phyloP scores from a whole-genome alignment of 2,329 filamentous ascomycete species.

The Penicillium crustosum region DNA sequence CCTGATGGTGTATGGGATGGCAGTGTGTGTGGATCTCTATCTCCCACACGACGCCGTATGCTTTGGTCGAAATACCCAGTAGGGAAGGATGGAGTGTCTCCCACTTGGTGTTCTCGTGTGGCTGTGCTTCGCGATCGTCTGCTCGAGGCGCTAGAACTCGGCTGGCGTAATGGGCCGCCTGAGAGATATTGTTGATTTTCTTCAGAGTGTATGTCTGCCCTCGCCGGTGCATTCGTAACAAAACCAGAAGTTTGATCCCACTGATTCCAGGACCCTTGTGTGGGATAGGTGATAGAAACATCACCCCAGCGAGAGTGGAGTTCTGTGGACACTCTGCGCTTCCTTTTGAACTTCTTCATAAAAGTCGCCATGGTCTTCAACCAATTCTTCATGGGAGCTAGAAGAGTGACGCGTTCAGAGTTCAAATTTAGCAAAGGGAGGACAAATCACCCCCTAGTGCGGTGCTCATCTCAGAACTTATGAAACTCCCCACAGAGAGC shows the following conservation, averaged over 20 bases:
- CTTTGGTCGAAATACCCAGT: constrained; percentile 35
- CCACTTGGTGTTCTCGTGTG: background rate
- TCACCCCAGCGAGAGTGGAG: constrained; percentile 45
- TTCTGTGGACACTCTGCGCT: constrained; percentile 37
- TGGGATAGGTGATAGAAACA: constrained; percentile 42
- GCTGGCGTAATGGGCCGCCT: constrained; percentile 3
- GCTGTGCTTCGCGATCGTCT: constrained; percentile 2
- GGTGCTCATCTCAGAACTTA: constrained; percentile 20
- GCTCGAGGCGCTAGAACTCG: background rate
- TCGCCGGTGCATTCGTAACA: constrained; percentile 12
- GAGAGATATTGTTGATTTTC: constrained; percentile 17
- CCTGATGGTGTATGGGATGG: background rate
- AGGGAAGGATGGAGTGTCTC: constrained; percentile 16
- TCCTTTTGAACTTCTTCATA: constrained; percentile 35
- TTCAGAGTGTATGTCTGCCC: constrained; percentile 4
- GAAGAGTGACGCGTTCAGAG: background rate
- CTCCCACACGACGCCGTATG: constrained; percentile 25
- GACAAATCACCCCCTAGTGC: constrained; percentile 17
- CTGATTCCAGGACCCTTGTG: constrained; percentile 45
- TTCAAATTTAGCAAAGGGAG: constrained; percentile 15
- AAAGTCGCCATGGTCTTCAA: constrained; percentile 32
- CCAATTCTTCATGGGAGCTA: constrained; percentile 26
- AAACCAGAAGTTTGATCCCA: constrained; percentile 31
- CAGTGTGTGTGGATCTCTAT: background rate
- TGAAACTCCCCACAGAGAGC: constrained; percentile 12